These are phyloP conservation scores for Euptelea pleiosperma DNA, from an alignment of 164 flowering plant genomes.

Conservation along the genomic window DNA sequence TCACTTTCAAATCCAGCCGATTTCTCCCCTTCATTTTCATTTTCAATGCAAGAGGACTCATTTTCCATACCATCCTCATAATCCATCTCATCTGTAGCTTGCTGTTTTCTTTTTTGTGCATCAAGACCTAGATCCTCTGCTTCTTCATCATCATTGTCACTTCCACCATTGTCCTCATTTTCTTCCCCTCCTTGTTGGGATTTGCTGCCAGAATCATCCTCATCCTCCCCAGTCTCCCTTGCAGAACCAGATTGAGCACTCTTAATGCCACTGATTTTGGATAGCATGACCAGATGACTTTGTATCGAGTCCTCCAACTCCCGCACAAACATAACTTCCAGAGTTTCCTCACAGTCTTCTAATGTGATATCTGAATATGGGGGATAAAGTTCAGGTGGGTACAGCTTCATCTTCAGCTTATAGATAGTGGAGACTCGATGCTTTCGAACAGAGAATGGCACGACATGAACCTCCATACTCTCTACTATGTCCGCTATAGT, in stretches of 20 bases:
- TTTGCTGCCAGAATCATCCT: slow-evolving; percentile 22
- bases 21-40: slow-evolving; percentile 33
- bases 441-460: slow-evolving; percentile 37
- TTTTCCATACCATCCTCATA: slow-evolving; percentile 60
- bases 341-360: slow-evolving; percentile 44
- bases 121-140: slow-evolving; percentile 65
- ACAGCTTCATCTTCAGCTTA: slow-evolving; percentile 62
- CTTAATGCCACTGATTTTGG: slow-evolving; percentile 63
- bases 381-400: slow-evolving; percentile 43
- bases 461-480: slow-evolving; percentile 59
- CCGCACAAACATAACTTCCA: slow-evolving; percentile 37
- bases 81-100: slow-evolving; percentile 69
- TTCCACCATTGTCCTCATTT: slow-evolving; percentile 33
- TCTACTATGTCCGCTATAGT: slow-evolving; percentile 68
- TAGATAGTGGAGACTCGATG: slow-evolving; percentile 41
- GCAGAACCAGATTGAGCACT: slow-evolving; percentile 22
- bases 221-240: slow-evolving; percentile 40
- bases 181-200: slow-evolving; percentile 13
- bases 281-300: slow-evolving; percentile 44
- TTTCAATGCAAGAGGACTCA: slow-evolving; percentile 26
- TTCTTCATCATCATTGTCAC: slow-evolving; percentile 31
- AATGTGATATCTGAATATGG: slow-evolving; percentile 37
- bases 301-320: slow-evolving; percentile 66
- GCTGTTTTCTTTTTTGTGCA: slow-evolving; percentile 52
- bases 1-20: slow-evolving; percentile 34